Conservation (phyloP, 208 protist genomes). For the Phytomonas sp. region DNA sequence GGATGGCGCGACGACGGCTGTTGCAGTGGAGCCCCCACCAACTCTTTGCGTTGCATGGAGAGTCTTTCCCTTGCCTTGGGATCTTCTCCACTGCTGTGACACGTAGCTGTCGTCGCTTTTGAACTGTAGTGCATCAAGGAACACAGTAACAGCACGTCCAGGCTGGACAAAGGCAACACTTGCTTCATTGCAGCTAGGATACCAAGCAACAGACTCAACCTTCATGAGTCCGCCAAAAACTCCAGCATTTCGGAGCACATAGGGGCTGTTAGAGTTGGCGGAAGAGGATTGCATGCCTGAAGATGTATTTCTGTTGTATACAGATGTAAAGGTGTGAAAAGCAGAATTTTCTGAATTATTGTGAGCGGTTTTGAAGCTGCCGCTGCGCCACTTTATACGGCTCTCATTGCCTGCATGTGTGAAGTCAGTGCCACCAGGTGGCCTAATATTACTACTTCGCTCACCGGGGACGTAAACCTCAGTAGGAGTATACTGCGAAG, state of each 20-base stretch:
- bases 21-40: slow-evolving; percentile 34
- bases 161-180: slow-evolving; percentile 74
- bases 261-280: slow-evolving; percentile 11
- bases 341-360: not conserved
- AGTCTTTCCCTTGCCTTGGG: slow-evolving; percentile 29
- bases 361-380: not conserved
- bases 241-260: slow-evolving; percentile 44
- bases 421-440: not conserved
- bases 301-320: not conserved
- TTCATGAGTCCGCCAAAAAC: slow-evolving; percentile 56
- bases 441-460: not conserved
- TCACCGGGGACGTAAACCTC: not conserved
- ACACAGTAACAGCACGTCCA: slow-evolving; percentile 49
- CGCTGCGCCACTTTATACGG: not conserved
- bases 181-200: slow-evolving; percentile 54
- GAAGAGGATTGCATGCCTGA: not conserved
- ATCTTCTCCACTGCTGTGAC: slow-evolving; percentile 60
- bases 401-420: not conserved
- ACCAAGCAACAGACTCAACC: slow-evolving; percentile 68
- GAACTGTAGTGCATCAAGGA: slow-evolving; percentile 62
- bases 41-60: slow-evolving; percentile 28
- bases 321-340: not conserved
- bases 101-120: slow-evolving; percentile 50
- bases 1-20: slow-evolving; percentile 26
- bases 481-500: not conserved